Evolutionary conservation across 345 rosid species (phyloP), one percentile per base, ranked within the genome.

Genomic region (Hibiscus trionum): DNA sequence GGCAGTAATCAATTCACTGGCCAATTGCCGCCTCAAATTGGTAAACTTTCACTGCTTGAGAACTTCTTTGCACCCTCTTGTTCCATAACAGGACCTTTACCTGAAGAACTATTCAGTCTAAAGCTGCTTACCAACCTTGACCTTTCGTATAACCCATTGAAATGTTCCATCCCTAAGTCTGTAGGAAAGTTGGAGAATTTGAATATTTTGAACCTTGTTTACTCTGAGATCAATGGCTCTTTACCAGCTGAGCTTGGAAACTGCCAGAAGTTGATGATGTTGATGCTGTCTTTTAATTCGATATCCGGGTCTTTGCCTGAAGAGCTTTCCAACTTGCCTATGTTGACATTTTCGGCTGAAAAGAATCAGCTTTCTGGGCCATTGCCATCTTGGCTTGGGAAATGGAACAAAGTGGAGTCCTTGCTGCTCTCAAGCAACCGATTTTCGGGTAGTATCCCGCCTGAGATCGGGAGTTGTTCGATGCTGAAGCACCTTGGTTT

Each of bases 121-220:
- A 72, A 61, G 14, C 73, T 82, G 1, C 78, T 95, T 0, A 80
- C 66, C 33, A 83, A 85, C 37, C 89, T 93, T 3, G 97, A 93
- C 79, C 89, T 95, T 67, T 95, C 98, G 5, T 77, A 88, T 61
- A 95, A 95, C 78, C 98, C 96, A 5, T 80, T 95, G 80, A 87
- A 77, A 69, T 86, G 86, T 77, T 66, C 86, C 1, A 84, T 92
- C 24, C 97, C 98, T 0, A 84, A 74, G 47, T 80, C 74, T 5
- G 68, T 88, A 0, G 99, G 96, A 17, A 74, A 85, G 76, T 66
- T 95, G 57, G 37, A 80, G 66, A 90, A 80, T 11, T 66, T 89
- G 71, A 80, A 61, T 17, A 80, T 86, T 24, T 68, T 95, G 67
- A 86, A 86, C 39, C 87, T 95, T 21, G 88, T 82, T 35, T 84